phyloP scores from a whole-genome alignment of 345 rosid genomes.

The Isatis tinctoria region DNA sequence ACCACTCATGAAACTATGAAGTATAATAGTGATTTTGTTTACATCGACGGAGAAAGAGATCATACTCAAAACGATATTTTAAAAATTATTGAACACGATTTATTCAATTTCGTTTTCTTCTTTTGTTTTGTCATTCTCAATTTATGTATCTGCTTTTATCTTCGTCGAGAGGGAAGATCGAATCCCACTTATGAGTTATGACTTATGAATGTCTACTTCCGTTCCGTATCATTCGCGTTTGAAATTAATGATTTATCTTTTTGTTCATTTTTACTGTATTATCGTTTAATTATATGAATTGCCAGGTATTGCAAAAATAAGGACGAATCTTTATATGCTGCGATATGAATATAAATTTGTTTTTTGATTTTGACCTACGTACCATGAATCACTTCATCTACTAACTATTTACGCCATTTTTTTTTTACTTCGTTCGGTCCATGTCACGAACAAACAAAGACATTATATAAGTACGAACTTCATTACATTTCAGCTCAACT shows the following conservation, averaged over 20 bases:
- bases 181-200: background rate
- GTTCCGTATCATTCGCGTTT: background rate
- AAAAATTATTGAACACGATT: background rate
- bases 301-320: background rate
- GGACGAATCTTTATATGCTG: slow-evolving; percentile 9
- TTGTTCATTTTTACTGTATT: background rate
- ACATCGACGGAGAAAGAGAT: background rate
- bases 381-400: slow-evolving; percentile 13
- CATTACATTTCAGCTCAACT: background rate
- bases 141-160: background rate
- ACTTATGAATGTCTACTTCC: background rate
- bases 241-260: background rate
- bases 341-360: background rate
- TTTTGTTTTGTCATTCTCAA: background rate
- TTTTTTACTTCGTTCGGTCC: background rate
- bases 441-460: background rate
- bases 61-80: background rate
- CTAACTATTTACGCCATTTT: slow-evolving; percentile 8
- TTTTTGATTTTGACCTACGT: background rate
- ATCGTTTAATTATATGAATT: background rate
- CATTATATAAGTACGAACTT: background rate
- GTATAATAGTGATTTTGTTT: background rate
- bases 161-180: background rate
- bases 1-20: background rate
- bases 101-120: too few relatives aligned